Conservation (phyloP, 305 asterid species). For the Salvia sclarea region DNA sequence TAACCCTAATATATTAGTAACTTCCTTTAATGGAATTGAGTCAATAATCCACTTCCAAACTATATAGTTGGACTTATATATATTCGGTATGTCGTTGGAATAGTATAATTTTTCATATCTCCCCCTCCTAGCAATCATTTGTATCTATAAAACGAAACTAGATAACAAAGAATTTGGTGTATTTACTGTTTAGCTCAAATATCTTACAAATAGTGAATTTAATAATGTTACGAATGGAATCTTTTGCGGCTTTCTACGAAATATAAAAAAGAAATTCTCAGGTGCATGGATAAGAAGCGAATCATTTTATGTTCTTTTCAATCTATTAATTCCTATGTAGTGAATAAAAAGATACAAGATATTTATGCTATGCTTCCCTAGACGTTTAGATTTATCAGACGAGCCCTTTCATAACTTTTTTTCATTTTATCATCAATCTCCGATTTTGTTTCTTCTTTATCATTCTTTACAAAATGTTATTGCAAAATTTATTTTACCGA, state of each 20-base stretch:
- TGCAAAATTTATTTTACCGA: too few species aligned
- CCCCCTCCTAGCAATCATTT: too few species aligned
- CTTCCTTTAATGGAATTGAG: too few species aligned
- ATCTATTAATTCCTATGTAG: background rate
- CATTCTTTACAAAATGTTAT: too few species aligned
- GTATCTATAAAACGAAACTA: too few species aligned
- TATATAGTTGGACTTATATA: too few species aligned
- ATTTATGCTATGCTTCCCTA: background rate
- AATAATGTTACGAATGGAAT: background rate
- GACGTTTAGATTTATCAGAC: background rate
- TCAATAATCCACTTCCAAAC: too few species aligned
- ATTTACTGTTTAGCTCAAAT: background rate
- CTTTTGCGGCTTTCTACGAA: background rate
- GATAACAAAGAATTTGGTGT: too few species aligned
- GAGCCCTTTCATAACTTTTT: background rate
- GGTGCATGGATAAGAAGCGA: slow-evolving; percentile 6
- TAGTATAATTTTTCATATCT: too few species aligned
- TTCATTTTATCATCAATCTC: background rate
- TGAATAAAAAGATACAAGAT: background rate
- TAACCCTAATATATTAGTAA: too few species aligned
- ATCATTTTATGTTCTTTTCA: background rate
- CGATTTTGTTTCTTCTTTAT: too few species aligned
- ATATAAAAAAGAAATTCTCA: background rate
- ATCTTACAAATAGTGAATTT: background rate
- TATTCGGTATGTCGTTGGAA: too few species aligned